phyloP scores from a whole-genome alignment of 176 grass and related monocot species.

The Paspalum notatum region DNA sequence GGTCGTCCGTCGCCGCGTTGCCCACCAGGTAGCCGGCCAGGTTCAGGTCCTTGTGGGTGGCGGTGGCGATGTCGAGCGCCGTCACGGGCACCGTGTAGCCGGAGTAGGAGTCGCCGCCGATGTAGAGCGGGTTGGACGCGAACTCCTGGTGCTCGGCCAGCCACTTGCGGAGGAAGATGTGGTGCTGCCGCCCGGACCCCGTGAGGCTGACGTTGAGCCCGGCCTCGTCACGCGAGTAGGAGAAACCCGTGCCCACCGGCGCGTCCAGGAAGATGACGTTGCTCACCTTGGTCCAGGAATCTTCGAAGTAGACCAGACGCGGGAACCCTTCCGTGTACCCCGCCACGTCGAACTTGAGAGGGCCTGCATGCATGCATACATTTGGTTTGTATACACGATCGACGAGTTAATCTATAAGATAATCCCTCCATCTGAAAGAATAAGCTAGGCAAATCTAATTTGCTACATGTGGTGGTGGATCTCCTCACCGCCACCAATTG shows the following conservation, averaged over 20 bases:
- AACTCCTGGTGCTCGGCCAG: constrained; percentile 64
- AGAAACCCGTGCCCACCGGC: constrained; percentile 78
- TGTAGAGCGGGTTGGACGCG: constrained; percentile 66
- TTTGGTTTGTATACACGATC: not conserved
- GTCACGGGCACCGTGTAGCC: constrained; percentile 69
- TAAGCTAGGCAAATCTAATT: too few relatives aligned
- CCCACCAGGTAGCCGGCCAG: constrained; percentile 66
- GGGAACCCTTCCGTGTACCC: constrained; percentile 66
- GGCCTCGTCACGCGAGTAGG: constrained; percentile 46
- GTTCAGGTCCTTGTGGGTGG: constrained; percentile 19
- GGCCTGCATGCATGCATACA: constrained; percentile 38
- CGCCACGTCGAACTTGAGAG: constrained; percentile 67
- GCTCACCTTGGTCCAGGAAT: constrained; percentile 75
- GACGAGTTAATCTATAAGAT: too few relatives aligned
- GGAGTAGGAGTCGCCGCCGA: constrained; percentile 87
- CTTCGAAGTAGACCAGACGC: constrained; percentile 48
- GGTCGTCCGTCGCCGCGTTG: constrained; percentile 48
- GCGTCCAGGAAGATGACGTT: constrained; percentile 84
- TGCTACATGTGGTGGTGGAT: too few relatives aligned
- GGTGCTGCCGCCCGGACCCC: constrained; percentile 44
- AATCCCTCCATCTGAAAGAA: too few relatives aligned
- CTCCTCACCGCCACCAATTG: too few relatives aligned
- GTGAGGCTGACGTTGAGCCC: constrained; percentile 52
- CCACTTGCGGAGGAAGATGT: constrained; percentile 65
- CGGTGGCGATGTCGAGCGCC: constrained; percentile 52